Evolutionary conservation across 2,329 filamentous ascomycete genomes (phyloP), one percentile per base, ranked within the genome.

Genomic region (Furcasterigmium furcatum): DNA sequence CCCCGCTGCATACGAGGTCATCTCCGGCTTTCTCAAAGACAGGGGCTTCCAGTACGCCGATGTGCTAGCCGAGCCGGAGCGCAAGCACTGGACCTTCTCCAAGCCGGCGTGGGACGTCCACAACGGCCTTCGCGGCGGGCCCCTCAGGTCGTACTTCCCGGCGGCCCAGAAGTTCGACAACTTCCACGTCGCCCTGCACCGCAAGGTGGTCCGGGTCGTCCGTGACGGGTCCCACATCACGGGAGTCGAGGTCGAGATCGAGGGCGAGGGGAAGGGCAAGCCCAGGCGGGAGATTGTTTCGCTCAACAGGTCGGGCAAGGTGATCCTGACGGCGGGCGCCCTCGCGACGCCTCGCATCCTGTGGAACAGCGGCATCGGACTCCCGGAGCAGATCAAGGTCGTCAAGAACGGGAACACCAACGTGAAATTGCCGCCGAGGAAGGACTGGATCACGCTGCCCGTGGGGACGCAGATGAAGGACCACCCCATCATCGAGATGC

Each of bases 301-400:
- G 38, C 38, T 55, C 20, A 29, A 44, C 12, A 19, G 42, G 27
- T 44, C 29, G 24, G 49, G 49, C 47, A 49, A 58, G 49, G 66
- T 67, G 7, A 67, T 58, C 2, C 57, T 70, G 3, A 58, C 57
- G 0, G 56, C 61, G 4, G 78, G 79, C 12, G 65, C 73, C 1
- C 77, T 76, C 60, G 76, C 80, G 55, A 76, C 76, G 1, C 77
- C 78, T 2, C 73, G 79, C 34, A 58, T 84, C 2, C 70, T 85
- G 5, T 78, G 79, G 54, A 70, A 80, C 3, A 76, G 70, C 16
- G 80, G 80, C 22, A 67, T 84, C 27, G 80, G 80, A 2, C 72
- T 73, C 1, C 53, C 52, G 10, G 55, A 64, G 0, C 71, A 82
- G 38, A 67, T 85, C 3, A 47, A 67, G 14, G 61, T 63, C 6